Conservation (phyloP, 805 yeast genomes). For the Candida tibetensis region DNA sequence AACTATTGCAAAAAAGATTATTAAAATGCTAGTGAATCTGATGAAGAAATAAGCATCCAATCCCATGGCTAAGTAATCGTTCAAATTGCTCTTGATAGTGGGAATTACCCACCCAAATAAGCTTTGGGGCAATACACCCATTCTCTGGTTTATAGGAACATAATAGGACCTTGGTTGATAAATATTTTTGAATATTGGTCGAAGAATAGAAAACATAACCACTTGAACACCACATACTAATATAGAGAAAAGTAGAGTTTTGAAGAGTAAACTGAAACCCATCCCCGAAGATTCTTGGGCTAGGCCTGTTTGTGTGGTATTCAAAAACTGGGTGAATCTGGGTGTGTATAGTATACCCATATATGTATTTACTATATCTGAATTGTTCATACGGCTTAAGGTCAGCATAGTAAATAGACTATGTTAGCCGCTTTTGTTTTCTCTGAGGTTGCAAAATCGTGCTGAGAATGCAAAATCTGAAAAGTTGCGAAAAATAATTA, state of each 20-base stretch:
- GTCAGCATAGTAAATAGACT: no score
- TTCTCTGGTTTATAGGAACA: constrained; percentile 39
- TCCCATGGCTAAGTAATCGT: constrained; percentile 52
- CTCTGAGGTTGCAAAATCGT: no score
- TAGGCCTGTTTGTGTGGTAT: constrained; percentile 53
- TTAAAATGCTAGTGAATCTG: constrained; percentile 53
- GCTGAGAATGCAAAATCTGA: no score
- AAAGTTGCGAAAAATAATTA: no score
- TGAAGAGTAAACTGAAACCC: constrained; percentile 52
- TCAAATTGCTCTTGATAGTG: constrained; percentile 37
- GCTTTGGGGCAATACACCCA: constrained; percentile 38
- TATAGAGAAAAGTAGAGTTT: constrained; percentile 54
- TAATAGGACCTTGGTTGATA: constrained; percentile 56
- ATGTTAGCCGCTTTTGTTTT: no score
- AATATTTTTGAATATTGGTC: constrained; percentile 31
- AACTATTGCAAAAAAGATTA: constrained; percentile 49
- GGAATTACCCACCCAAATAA: constrained; percentile 58
- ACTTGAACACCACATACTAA: constrained; percentile 55
- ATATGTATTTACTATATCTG: constrained; percentile 24
- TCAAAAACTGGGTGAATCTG: constrained; percentile 38
- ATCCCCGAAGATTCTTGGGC: constrained; percentile 61
- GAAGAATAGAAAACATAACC: constrained; percentile 33
- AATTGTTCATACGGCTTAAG: no score
- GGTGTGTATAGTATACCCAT: constrained; percentile 29
- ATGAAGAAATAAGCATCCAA: constrained; percentile 74